Evolutionary conservation across 192 early-diverging fungal genomes (phyloP), one percentile per base, ranked within the genome.

Genomic region (Lobosporangium transversale): DNA sequence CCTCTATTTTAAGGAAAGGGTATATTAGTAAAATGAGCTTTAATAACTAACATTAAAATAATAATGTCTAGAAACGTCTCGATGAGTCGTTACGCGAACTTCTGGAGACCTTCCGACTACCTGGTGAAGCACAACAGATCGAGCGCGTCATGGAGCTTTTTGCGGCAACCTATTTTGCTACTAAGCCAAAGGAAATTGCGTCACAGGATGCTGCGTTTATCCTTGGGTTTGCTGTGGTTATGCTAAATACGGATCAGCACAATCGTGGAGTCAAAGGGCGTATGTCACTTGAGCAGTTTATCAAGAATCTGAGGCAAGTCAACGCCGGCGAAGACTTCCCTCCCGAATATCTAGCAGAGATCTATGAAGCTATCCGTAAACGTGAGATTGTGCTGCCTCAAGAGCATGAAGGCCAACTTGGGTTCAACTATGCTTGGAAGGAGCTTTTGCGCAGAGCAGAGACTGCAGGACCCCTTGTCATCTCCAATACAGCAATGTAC

Each of bases 161-260:
- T 84, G 89, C 98, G 10, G 85, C 86, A 7, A 86, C 80, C 0
- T 99, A 94, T 68, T 95, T 88, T 82, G 88, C 88, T 7, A 85
- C 74, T 30, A 86, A 37, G 61, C 88, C 80, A 17, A 63, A 45
- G 18, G 85, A 91, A n/a, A 88, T 98, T 68, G 91, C 89, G 10
- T 91, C 83, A 56, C 84, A 90, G 55, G 90, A 94, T 47, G 93
- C 94, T 20, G 90, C 92, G 1, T 96, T 93, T 64, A 87, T 99
- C 29, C 85, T 99, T 32, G 85, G 96, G 0, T 99, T 92, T 60
- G 94, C 97, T 1, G 87, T 98, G 29, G 94, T 99, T 49, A 95
- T 99, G 92, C 85, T 99, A 66, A 99, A 99, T 78, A 98, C 97
- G 2, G 98, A 99, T 87, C 94, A 94, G 83, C 95, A 99, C 76